A percentile compares a stretch with the other conserved stretches of the same genome.
phyloP scores from a whole-genome alignment of 257 asterid species.

The Craterostigma plantagineum region DNA sequence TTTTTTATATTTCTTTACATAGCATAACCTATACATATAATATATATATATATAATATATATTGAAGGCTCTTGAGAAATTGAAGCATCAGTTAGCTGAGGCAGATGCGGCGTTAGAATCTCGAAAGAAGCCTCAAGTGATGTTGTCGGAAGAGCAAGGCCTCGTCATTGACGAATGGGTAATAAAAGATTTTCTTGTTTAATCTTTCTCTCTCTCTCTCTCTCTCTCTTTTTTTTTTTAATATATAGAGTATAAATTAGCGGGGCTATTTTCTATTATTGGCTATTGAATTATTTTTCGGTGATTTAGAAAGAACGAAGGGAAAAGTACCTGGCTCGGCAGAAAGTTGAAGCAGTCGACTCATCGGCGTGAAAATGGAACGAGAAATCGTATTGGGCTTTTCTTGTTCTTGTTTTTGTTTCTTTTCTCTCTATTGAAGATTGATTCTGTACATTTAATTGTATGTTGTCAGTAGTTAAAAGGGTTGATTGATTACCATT shows the following conservation, averaged over 20 bases:
- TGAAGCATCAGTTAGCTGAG: slow-evolving; percentile 64
- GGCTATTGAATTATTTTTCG: not conserved
- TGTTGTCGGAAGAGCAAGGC: slow-evolving; percentile 63
- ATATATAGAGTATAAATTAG: not conserved
- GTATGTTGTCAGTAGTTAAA: too few relatives aligned
- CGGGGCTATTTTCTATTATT: too few relatives aligned
- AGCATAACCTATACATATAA: too few relatives aligned
- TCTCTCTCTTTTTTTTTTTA: too few relatives aligned
- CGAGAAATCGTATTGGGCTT: too few relatives aligned
- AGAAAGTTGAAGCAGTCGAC: slow-evolving; percentile 52
- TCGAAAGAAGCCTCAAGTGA: slow-evolving; percentile 54
- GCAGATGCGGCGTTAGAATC: slow-evolving; percentile 63
- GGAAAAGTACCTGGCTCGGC: slow-evolving; percentile 56
- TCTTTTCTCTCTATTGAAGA: too few relatives aligned
- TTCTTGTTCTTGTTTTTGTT: too few relatives aligned
- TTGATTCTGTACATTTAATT: too few relatives aligned
- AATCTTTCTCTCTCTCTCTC: too few relatives aligned
- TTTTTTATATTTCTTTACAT: too few relatives aligned
- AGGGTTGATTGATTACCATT: too few relatives aligned
- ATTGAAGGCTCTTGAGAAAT: slow-evolving; percentile 50
- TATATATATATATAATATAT: too few relatives aligned
- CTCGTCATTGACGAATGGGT: slow-evolving; percentile 88
- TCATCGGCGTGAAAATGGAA: slow-evolving; percentile 29
- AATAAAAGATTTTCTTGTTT: slow-evolving; percentile 4
- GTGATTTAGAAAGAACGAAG: slow-evolving; percentile 39